Evolutionary conservation across 108 stramenopile genomes (phyloP).

Genomic region (Schizochytrium sp.): DNA sequence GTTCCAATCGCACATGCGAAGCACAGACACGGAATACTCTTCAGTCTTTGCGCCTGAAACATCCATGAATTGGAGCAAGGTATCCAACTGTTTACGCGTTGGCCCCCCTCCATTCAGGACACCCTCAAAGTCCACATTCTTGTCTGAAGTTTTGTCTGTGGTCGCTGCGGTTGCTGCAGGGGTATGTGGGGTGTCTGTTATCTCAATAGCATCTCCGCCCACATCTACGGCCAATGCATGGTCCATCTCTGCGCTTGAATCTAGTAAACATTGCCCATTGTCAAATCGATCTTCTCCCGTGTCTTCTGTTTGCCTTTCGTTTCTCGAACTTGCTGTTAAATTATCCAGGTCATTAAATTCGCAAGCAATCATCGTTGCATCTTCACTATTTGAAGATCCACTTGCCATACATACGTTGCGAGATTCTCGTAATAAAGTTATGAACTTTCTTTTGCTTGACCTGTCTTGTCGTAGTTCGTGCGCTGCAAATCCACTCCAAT

Average conservation of each 20-base stretch:
- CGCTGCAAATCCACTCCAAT: background rate
- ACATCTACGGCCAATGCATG: background rate
- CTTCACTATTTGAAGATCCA: too few relatives aligned
- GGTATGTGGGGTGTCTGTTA: background rate
- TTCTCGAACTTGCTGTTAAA: too few relatives aligned
- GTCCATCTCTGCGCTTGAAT: background rate
- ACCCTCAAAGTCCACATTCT: background rate
- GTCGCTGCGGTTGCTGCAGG: background rate
- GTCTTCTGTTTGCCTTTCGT: background rate
- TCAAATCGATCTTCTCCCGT: background rate
- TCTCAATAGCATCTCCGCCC: background rate
- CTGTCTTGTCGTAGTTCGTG: background rate
- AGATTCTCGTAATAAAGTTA: background rate
- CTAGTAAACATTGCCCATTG: slow-evolving; percentile 41
- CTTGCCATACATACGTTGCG: background rate
- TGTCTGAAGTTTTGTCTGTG: background rate
- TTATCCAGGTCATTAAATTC: too few relatives aligned
- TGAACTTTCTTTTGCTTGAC: background rate
- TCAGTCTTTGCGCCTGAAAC: slow-evolving; percentile 10
- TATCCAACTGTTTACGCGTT: slow-evolving; percentile 43
- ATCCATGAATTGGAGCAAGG: slow-evolving; percentile 41
- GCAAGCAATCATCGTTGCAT: too few relatives aligned
- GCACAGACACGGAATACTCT: slow-evolving; percentile 14
- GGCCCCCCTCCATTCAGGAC: slow-evolving; percentile 14
- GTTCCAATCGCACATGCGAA: slow-evolving; percentile 60